Base-by-base conservation (phyloP, 2,329 filamentous ascomycete genomes). In the Fusarium scirpi region DNA sequence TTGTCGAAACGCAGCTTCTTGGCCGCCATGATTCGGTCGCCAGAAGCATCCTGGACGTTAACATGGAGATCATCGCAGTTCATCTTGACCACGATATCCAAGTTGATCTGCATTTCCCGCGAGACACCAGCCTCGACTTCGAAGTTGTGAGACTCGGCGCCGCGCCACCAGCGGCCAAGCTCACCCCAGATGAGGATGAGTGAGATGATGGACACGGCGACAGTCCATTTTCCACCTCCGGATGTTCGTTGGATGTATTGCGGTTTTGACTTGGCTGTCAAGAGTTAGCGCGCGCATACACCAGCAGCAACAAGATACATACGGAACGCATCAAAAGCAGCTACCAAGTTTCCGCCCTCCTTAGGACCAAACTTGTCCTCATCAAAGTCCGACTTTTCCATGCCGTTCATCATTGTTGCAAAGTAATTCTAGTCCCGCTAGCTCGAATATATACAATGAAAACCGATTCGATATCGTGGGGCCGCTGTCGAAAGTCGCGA, bases 301-400 rank as follows among this genome's bases (percentile, higher is more conserved):
- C 11, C 18, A 44, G 27, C 52, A 52, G 46, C 4, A 34, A 40
- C 22, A 54, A 45, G 29, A 46, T 41, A 74, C 92, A 78, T 88
- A 97, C 94, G 95, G 80, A 99, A 99, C 72, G 94, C 95, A 85
- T 99, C 96, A 82, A 99, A 99, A 64, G 95, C 94, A 81, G 91
- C 91, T 76, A 97, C 89, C 62, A 91, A 87, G 80, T 69, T 74
- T 43, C 82, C 34, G 4, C 34, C 85, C 59, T 88, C 85, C 78
- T 91, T 91, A 74, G 93, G 90, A 77, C 89, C 92, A 83, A 97
- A 97, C 70, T 89, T 84, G 80, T 92, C 91, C 76, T 97, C 94
- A 77, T 94, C 87, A 74, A 94, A 67, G 58, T 57, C 58, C 74
- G 88, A 86, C 77, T 91, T 86, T 74, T 90, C 85, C 83, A 91